These are phyloP conservation scores for Pseudozyma flocculosa DNA, from an alignment of 1,284 basidiomycete genomes.

Conservation along the genomic window DNA sequence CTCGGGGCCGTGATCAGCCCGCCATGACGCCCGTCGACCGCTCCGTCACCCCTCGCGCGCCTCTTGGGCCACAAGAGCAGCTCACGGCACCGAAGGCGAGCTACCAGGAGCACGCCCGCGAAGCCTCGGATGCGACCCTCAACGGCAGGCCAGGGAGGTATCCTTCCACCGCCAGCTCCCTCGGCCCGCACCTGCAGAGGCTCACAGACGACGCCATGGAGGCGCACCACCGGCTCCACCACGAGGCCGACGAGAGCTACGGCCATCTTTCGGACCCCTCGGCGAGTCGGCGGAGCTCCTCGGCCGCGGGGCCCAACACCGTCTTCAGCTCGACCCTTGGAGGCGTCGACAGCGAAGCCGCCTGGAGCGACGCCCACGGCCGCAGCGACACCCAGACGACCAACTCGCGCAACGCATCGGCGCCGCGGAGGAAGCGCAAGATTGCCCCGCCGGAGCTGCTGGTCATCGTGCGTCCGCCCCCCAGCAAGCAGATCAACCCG, in stretches of 20 bases:
- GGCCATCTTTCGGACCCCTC: neutral
- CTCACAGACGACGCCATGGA: neutral
- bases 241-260: neutral
- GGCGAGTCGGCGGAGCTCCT: neutral
- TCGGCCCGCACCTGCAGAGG: neutral
- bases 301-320: neutral
- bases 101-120: constrained; percentile 20
- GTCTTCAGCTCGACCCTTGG: constrained; percentile 22
- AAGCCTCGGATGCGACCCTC: constrained; percentile 30
- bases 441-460: constrained; percentile 48
- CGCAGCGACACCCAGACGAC: constrained; percentile 1
- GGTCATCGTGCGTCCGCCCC: constrained; percentile 68
- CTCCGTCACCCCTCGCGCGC: neutral
- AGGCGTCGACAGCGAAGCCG: constrained; percentile 31
- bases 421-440: constrained; percentile 17
- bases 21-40: neutral
- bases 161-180: neutral
- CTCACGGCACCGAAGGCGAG: neutral
- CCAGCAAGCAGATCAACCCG: constrained; percentile 78
- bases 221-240: neutral
- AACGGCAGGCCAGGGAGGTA: constrained; percentile 8
- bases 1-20: neutral
- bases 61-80: neutral
- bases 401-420: constrained; percentile 11
- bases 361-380: constrained; percentile 11